Base-by-base conservation (phyloP, 108 stramenopile species). In the Nitzschia inconspicua region DNA sequence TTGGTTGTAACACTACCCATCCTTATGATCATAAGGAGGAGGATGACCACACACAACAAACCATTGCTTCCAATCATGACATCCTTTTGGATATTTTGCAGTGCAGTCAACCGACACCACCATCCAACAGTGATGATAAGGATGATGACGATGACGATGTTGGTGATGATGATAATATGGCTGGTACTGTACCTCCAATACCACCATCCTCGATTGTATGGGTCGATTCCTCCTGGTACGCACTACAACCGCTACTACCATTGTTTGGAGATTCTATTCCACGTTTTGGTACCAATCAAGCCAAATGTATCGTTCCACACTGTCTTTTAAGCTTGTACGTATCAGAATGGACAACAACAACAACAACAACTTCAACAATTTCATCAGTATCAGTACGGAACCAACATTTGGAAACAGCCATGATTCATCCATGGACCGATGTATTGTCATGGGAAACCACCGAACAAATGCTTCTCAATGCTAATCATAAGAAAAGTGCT, bases 351-450 rank as follows among this genome's bases (percentile, higher is more conserved):
- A 52, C 31, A 16, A n/a, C 14, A 32, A 11, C 18, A 16, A 54
- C 16, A n/a, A 54, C 7, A 37, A 0, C 2, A 16, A 37, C 37
- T 14, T 39, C 37, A 39, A 39, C 37, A 39, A 14, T 14, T 39
- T 39, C n/a, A 39, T 1, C n/a, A 39, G 14, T 11, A 39, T 39
- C 11, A 14, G n/a, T 14, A 39, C n/a, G 14, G n/a, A 14, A 11
- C 37, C n/a, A 39, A 14, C 31, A 54, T 28, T n/a, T n/a, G n/a
- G 29, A 54, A 28, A 35, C 31, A n/a, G 31, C 53, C 2, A 54
- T 54, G 53, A 35, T 54, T 8, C 37, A 54, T 37, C 53, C 53
- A 4, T 54, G 53, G 53, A 54, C 53, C 8, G 53, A 54, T 54
- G 34, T n/a, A 25, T 18, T 54, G 3, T 54, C 53, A 14, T 54